Base-by-base conservation (phyloP, 1,139 yeast genomes). In the Yamadazyma pseudoaaseri region DNA sequence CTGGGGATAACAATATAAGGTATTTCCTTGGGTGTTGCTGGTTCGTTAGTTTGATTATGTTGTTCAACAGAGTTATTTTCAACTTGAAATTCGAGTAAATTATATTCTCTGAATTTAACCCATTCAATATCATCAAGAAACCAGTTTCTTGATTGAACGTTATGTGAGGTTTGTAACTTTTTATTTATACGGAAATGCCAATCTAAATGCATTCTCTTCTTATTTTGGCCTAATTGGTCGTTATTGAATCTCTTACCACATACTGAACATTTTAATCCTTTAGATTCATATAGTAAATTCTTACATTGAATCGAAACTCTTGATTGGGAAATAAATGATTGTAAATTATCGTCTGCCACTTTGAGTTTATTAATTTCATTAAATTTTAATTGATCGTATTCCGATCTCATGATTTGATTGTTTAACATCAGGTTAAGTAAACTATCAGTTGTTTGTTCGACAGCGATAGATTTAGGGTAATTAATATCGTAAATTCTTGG, bases 171-270 rank as follows among this genome's bases (percentile, higher is more conserved):
- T 30, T 85, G 76, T 33, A 85, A 65, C 49, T 86, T 82, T 52
- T 85, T 86, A 57, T 87, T 90, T 35, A 87, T 85, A 51, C 97
- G 76, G 65, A 89, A 89, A 65, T 92, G 98, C 97, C 97, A 92
- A 60, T 92, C 98, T 48, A 87, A 65, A 59, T 92, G 98, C 28
- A 66, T 49, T 41, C 83, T 71, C 38, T 73, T 70, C 29, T 55
- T 59, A 15, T 59, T 62, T 12, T 71, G 67, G 2, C 94, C 95
- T 34, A 71, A 75, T 2, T 62, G 65, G 28, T 81, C 76, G 33
- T 75, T 74, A 6, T 78, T 70, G 54, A 90, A 94, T 42, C 99
- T 67, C 53, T 86, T 86, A 20, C 97, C 95, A 62, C 98, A 94
- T 13, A 83, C 79, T 12, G 86, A 76, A 64, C 98, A 94, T 57